Evolutionary conservation across 225 moss, liverwort and hornwort species (phyloP), one percentile per base, ranked within the genome.

Genomic region (Rhytidiadelphus loreus): DNA sequence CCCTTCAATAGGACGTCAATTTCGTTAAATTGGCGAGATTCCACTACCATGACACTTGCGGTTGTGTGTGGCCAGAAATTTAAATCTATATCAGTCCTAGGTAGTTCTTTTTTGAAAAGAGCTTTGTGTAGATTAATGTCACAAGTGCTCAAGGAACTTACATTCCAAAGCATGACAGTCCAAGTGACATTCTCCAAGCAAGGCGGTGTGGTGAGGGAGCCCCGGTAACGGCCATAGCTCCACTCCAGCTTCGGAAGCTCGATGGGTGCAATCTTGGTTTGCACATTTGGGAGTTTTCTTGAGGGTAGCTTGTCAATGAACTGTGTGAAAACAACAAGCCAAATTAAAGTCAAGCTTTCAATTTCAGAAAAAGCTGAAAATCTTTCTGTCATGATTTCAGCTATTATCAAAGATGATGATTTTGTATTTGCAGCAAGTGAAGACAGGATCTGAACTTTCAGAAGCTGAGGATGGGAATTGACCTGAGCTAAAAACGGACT

Each of bases 141-240:
- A 2, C 58, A 46, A 84, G 35, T 2, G 65, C n/a, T n/a, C n/a
- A n/a, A 39, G 53, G 84, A 81, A 66, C 90, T 83, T 75, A 90
- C 92, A 69, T 90, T 88, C 87, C 87, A 55, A 69, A 87, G 81
- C 91, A 93, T 89, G 77, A 96, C 66, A 22, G 92, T 95, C 97
- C 96, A 96, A 56, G 89, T 90, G 80, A 97, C 95, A 16, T 84
- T 70, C 85, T 97, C 94, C 56, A 59, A 83, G 91, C 97, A 97
- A 66, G 95, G 95, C 48, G 96, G 97, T 28, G 95, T 95, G 73
- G 96, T 95, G 74, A 97, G 95, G 8, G 95, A 97, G 78, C 97
- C 97, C 12, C 37, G 48, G 87, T 95, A 96, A 12, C 93, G 94
- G 57, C 94, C 94, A 85, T 93, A 95, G 37, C 88, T 85, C 53